Base-by-base conservation (phyloP, 2,329 filamentous ascomycete genomes). In the Teratosphaeria zuluensis region DNA sequence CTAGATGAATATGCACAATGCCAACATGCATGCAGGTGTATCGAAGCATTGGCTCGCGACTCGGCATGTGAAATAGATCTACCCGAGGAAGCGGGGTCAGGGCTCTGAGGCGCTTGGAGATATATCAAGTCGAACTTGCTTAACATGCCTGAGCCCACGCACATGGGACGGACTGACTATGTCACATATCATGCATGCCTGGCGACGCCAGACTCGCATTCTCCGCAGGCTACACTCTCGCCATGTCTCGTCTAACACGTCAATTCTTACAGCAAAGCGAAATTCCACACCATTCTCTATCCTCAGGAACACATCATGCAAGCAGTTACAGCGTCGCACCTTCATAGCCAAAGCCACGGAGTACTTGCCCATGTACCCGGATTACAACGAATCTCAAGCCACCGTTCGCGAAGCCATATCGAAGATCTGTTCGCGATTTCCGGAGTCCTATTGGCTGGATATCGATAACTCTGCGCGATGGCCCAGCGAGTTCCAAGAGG, bases 371-470 rank as follows among this genome's bases (percentile, higher is more conserved):
- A 62, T 58, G n/a, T 64, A 66, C 54, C 66, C 72, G 3, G 75
- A 76, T 62, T 71, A 74, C 58, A 75, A 69, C 2, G 73, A 76
- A 19, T 73, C 73, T 2, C 75, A 77, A 66, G 62, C 69, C 24
- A 71, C 70, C 1, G 75, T 80, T 5, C 75, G 76, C 38, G 73
- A 75, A 56, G 70, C 75, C 3, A 76, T 79, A 48, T 62, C 70
- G 24, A 77, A 76, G 57, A 75, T 79, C 52, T 77, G 75, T 64
- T 65, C 72, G 12, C 64, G 70, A 30, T 79, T 75, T 60, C 67
- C 73, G 2, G 73, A 78, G 31, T 61, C 62, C 16, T 78, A 78
- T 68, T 78, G 76, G 76, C 66, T 71, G 5, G 62, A 70, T 1
- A 64, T 69, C 28, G 76, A 78, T 59, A 66, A 69, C 31, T 65